phyloP scores from a whole-genome alignment of 495 filamentous ascomycete genomes.

The Cryomyces minteri region DNA sequence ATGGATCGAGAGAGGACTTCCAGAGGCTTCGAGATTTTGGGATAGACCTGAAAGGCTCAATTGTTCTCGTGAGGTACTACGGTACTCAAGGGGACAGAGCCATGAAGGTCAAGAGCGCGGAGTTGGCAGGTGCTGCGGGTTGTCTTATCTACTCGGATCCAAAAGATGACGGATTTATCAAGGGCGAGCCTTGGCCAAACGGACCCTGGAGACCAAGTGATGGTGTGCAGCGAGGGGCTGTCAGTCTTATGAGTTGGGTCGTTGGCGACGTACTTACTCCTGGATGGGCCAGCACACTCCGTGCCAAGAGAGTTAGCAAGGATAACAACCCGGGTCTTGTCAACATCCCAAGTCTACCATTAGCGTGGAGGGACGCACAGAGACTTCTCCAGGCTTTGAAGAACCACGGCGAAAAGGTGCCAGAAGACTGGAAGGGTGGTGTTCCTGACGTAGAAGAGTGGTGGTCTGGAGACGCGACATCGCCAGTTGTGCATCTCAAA shows the following conservation, averaged over 20 bases:
- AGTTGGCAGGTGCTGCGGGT: slow-evolving; percentile 64
- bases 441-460: slow-evolving; percentile 52
- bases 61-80: slow-evolving; percentile 67
- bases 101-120: slow-evolving; percentile 78
- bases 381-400: slow-evolving; percentile 57
- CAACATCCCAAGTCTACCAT: slow-evolving; percentile 72
- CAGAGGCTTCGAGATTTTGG: slow-evolving; percentile 47
- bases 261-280: slow-evolving; percentile 81
- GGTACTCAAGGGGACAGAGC: slow-evolving; percentile 53
- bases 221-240: slow-evolving; percentile 67
- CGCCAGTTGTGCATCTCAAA: slow-evolving; percentile 63
- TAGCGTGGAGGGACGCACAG: slow-evolving; percentile 79
- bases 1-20: slow-evolving; percentile 74
- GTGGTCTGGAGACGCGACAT: slow-evolving; percentile 67
- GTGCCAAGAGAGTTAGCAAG: slow-evolving; percentile 41
- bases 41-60: slow-evolving; percentile 56
- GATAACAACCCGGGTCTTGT: slow-evolving; percentile 55
- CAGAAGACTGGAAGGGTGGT: slow-evolving; percentile 58
- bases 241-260: slow-evolving; percentile 66
- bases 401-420: slow-evolving; percentile 52
- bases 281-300: slow-evolving; percentile 61
- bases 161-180: slow-evolving; percentile 53
- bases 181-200: slow-evolving; percentile 49
- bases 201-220: slow-evolving; percentile 62
- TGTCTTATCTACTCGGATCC: slow-evolving; percentile 90